Base-by-base conservation (phyloP, 331 rosid species). In the Spiraea crenata region DNA sequence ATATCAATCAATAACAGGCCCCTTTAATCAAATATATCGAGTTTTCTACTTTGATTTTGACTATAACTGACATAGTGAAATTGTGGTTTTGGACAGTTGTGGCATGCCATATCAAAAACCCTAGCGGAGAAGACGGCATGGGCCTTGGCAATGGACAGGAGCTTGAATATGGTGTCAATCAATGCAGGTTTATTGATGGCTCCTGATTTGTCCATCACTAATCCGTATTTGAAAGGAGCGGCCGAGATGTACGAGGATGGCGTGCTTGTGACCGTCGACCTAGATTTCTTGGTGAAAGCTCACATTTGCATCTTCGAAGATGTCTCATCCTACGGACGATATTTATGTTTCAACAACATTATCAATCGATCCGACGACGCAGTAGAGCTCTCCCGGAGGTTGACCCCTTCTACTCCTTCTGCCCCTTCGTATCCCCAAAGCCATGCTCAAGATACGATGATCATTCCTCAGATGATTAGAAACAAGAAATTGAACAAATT, bases 211-310 rank as follows among this genome's bases (percentile, higher is more conserved):
- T 77, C 89, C 16, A 74, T 90, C 31, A 78, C 48, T n/a, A 55
- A 76, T 72, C 96, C 97, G 0, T 84, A 93, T 63, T 14, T 93
- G 40, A 88, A 89, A 69, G 98, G 98, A 16, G 98, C 98, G 14
- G 98, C 97, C 10, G 97, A 93, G 89, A 90, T 93, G 98, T 93
- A 93, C 74, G 92, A 90, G 62, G 93, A 87, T 20, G 98, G 97
- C 0, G 81, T 87, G 44, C 85, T 93, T 1, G 97, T 90, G 44
- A 87, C 97, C 75, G 97, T 88, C 40, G 98, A 90, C 78, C 62
- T 84, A 0, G 47, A 46, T 12, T 90, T 84, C 76, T 58, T 87
- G 76, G 90, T 80, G 38, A 87, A 88, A 20, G 83, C 97, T 5
- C 97, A 90, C 82, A 71, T 88, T 7, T 77, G 89, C 4, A 84